phyloP scores from a whole-genome alignment of 75 land plant species.

The Selaginella tamariscina region DNA sequence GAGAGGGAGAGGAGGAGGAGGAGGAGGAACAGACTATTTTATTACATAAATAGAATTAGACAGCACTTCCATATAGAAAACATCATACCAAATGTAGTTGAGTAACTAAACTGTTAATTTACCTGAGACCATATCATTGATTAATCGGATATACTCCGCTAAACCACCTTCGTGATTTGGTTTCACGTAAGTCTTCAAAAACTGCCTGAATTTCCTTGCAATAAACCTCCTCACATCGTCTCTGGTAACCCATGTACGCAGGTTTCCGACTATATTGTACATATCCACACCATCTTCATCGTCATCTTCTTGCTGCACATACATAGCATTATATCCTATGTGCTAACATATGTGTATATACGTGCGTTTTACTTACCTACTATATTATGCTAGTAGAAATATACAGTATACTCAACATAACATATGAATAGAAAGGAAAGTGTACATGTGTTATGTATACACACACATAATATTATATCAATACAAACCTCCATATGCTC shows the following conservation, averaged over 20 bases:
- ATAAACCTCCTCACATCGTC: conserved; percentile 93
- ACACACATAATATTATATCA: background rate
- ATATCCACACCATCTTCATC: conserved; percentile 65
- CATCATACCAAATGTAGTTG: background rate
- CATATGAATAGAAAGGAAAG: background rate
- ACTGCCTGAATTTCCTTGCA: conserved; percentile 73
- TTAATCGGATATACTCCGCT: conserved; percentile 52
- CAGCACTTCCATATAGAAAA: no score
- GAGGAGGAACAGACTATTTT: no score
- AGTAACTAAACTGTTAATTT: no score
- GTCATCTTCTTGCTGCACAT: conserved; percentile 58
- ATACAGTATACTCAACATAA: background rate
- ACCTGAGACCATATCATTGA: conserved; percentile 94
- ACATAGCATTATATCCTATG: conserved; percentile 4
- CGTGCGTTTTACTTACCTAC: background rate
- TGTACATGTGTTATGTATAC: no score
- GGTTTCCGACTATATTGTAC: conserved; percentile 68
- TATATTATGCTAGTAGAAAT: background rate
- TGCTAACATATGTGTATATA: no score
- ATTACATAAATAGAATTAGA: no score
- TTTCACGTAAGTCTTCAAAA: conserved; percentile 56
- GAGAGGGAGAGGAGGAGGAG: no score
- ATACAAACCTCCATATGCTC: conserved; percentile 49
- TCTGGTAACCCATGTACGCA: conserved; percentile 86
- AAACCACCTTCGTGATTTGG: conserved; percentile 54